These are phyloP conservation scores for Dipteronia dyeriana DNA, from an alignment of 345 rosid genomes.

Conservation along the genomic window DNA sequence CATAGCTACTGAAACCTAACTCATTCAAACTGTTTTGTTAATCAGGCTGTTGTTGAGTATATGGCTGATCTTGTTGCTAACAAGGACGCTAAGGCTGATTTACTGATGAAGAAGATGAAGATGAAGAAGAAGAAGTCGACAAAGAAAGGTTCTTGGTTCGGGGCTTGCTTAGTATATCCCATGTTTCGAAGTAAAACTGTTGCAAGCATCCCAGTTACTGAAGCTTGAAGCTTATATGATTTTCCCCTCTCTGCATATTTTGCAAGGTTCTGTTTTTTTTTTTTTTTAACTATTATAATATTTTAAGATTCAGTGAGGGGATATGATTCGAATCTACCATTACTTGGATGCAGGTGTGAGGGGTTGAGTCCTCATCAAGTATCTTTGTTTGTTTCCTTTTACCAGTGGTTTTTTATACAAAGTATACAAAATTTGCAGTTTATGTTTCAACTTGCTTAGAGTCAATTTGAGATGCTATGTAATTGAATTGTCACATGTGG, in stretches of 20 bases:
- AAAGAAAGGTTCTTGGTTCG: constrained; percentile 33
- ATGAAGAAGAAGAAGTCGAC: constrained; percentile 13
- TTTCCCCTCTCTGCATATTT: not conserved
- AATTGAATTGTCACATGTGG: not conserved
- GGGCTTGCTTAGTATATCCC: constrained; percentile 28
- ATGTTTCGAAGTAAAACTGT: constrained; percentile 13
- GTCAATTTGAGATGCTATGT: constrained; percentile 7
- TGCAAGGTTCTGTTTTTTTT: not conserved
- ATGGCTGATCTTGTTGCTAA: constrained; percentile 45
- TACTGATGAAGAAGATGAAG: constrained; percentile 32
- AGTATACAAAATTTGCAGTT: not conserved
- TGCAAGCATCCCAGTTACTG: constrained; percentile 3
- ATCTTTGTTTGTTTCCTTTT: constrained; percentile 1
- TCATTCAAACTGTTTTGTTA: constrained; percentile 6
- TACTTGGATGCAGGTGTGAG: too few relatives aligned
- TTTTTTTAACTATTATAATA: too few relatives aligned
- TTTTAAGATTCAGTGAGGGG: too few relatives aligned
- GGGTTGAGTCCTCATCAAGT: not conserved
- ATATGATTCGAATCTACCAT: too few relatives aligned
- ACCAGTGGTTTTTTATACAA: not conserved
- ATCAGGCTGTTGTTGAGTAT: constrained; percentile 57
- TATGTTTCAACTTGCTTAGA: not conserved
- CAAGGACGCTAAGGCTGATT: constrained; percentile 24
- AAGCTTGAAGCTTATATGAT: not conserved
- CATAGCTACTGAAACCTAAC: not conserved